Percentiles rank a stretch among this genome's conserved stretches.
These are phyloP conservation scores for Penicillium aurantiogriseum DNA, from an alignment of 2,329 filamentous ascomycete genomes.

Conservation along the genomic window DNA sequence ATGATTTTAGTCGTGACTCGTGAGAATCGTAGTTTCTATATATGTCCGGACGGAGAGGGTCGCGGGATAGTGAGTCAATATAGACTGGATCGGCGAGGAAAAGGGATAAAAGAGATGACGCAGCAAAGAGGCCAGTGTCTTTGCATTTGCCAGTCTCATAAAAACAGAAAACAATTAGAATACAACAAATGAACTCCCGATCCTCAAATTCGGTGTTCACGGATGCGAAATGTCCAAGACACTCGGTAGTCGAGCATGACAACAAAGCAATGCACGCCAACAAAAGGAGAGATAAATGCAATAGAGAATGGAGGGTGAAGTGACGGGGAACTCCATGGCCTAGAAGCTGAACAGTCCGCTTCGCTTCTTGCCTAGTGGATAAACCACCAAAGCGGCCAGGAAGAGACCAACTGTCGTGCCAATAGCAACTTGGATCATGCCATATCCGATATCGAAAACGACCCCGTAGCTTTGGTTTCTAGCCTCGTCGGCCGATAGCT, in stretches of 20 bases:
- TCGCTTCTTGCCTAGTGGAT: constrained; percentile 47
- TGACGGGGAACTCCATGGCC: not conserved
- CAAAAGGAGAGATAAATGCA: not conserved
- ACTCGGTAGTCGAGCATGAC: not conserved
- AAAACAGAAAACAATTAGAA: not conserved
- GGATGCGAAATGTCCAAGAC: constrained; percentile 8
- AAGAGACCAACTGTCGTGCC: constrained; percentile 50
- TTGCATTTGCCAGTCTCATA: not conserved
- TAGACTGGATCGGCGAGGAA: constrained; percentile 15
- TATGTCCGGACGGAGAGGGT: constrained; percentile 13
- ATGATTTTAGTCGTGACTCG: constrained; percentile 25
- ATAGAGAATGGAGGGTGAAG: not conserved
- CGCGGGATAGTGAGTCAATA: constrained; percentile 11
- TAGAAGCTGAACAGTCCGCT: constrained; percentile 49
- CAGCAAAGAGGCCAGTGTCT: not conserved
- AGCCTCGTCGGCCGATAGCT: constrained; percentile 21
- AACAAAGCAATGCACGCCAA: constrained; percentile 1
- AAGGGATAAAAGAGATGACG: not conserved
- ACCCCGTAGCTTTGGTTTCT: constrained; percentile 42
- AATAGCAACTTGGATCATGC: constrained; percentile 50
- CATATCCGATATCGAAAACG: constrained; percentile 46
- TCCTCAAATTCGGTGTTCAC: not conserved
- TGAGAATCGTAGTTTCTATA: constrained; percentile 27
- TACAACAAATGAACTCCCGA: not conserved
- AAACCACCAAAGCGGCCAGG: constrained; percentile 47